Percentiles rank a stretch among this genome's conserved stretches.
Evolutionary conservation across 306 rosid genomes (phyloP).

Genomic region (Cicer arietinum): DNA sequence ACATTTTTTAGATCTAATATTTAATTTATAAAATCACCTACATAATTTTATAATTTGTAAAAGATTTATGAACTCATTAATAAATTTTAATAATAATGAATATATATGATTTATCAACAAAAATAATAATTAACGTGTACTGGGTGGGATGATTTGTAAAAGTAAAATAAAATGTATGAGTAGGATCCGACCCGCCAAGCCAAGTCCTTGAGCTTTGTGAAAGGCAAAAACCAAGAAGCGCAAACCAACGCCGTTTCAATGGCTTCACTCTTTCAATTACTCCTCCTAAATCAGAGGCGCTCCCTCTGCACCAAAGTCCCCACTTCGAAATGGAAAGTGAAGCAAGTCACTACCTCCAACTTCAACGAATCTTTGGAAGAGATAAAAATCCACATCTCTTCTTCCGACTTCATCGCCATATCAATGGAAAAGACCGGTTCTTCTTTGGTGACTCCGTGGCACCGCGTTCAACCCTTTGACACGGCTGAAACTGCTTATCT

Average conservation of each 20-base stretch:
- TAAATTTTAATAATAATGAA: too few relatives aligned
- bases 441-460: constrained; percentile 64
- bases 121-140: too few relatives aligned
- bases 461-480: constrained; percentile 72
- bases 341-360: constrained; percentile 73
- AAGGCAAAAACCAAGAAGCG: background rate
- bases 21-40: too few relatives aligned
- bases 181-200: too few relatives aligned
- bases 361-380: constrained; percentile 63
- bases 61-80: too few relatives aligned
- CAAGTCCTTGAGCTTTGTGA: background rate
- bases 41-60: too few relatives aligned
- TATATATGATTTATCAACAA: too few relatives aligned
- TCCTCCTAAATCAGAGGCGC: constrained; percentile 51
- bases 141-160: too few relatives aligned
- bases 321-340: constrained; percentile 61
- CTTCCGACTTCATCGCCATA: constrained; percentile 73
- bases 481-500: constrained; percentile 64
- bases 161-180: too few relatives aligned
- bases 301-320: constrained; percentile 46
- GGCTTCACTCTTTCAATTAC: constrained; percentile 42
- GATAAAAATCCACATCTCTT: constrained; percentile 55
- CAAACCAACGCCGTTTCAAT: constrained; percentile 6
- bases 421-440: constrained; percentile 79
- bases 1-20: too few relatives aligned